Evolutionary conservation across 306 rosid species (phyloP).

Genomic region (cucumber (Cucumis sativus)): DNA sequence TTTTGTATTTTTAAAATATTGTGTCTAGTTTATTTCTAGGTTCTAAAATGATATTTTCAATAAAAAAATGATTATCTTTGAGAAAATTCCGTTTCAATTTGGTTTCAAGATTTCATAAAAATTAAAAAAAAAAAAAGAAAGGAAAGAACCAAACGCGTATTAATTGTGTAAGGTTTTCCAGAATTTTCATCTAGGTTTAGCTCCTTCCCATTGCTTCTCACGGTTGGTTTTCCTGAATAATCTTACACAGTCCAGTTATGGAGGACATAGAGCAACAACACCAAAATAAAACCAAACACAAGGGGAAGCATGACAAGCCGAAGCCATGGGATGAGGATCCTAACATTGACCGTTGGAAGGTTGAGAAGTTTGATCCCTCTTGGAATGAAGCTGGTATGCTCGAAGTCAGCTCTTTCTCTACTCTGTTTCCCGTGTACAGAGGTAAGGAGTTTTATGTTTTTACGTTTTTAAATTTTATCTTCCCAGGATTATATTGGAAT

Average conservation of each 20-base stretch:
- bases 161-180: not conserved
- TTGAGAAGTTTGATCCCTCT: conserved; percentile 70
- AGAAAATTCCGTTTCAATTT: no score
- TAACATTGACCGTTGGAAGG: conserved; percentile 64
- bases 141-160: no score
- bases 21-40: no score
- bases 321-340: conserved; percentile 99
- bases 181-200: not conserved
- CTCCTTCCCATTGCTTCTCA: not conserved
- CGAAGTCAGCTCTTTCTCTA: conserved; percentile 77
- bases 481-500: no score
- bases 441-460: conserved; percentile 12
- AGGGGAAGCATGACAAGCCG: conserved; percentile 89
- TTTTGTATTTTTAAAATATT: no score
- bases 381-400: conserved; percentile 91
- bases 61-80: no score
- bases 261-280: not conserved
- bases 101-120: no score
- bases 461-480: not conserved
- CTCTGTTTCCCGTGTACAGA: conserved; percentile 71
- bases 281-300: conserved; percentile 18
- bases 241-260: not conserved
- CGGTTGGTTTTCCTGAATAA: not conserved
- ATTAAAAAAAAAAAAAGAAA: no score
- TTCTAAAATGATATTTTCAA: no score